Evolutionary conservation across 2,329 filamentous ascomycete species (phyloP).

Genomic region (Chaetomium olivaceum): DNA sequence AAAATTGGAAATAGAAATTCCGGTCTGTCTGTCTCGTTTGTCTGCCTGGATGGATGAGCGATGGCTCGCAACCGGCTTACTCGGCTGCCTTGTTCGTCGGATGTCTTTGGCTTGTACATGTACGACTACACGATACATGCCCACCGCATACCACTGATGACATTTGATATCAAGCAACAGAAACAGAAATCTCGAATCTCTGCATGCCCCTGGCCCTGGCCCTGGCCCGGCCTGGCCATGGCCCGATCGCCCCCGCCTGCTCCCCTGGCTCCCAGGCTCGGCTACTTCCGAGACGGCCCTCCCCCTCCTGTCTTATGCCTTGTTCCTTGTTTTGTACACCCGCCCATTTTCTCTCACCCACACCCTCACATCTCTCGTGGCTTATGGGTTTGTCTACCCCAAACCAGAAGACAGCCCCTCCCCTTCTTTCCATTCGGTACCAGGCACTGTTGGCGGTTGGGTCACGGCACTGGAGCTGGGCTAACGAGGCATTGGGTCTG

Average conservation of each 20-base stretch:
- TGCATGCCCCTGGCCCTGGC: not conserved
- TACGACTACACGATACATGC: not conserved
- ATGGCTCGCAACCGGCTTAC: not conserved
- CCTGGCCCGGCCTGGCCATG: not conserved
- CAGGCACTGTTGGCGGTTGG: not conserved
- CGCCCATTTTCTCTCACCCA: not conserved
- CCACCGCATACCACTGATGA: not conserved
- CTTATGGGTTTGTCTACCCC: not conserved
- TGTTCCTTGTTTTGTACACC: not conserved
- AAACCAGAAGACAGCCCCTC: not conserved
- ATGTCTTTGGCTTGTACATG: too few species aligned
- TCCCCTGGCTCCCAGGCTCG: constrained; percentile 7
- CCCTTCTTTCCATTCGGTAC: not conserved
- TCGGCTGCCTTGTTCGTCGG: not conserved
- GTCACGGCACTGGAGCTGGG: too few species aligned
- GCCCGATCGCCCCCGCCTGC: not conserved
- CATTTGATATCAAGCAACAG: not conserved
- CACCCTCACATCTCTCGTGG: not conserved
- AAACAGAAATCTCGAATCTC: too few species aligned
- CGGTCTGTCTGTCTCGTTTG: not conserved
- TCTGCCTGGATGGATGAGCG: too few species aligned
- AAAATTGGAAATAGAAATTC: not conserved
- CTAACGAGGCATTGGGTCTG: too few species aligned
- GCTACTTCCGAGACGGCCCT: constrained; percentile 13
- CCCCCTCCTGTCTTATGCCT: too few species aligned